Evolutionary conservation across 257 asterid genomes (phyloP).

Genomic region (Coffea canephora): DNA sequence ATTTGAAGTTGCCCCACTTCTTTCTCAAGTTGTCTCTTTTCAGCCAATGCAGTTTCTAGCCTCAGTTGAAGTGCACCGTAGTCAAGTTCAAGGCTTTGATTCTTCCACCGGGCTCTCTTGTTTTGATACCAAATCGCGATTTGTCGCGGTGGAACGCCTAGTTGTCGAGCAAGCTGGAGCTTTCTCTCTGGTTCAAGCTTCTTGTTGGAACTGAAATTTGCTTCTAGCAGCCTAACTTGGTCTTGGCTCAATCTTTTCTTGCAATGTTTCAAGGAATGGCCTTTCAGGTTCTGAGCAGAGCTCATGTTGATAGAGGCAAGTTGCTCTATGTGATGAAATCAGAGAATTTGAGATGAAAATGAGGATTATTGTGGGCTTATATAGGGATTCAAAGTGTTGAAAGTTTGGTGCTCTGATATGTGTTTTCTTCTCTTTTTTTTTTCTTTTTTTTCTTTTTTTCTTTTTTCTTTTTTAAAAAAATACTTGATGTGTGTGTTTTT

Average conservation of each 20-base stretch:
- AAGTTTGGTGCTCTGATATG: constrained; percentile 5
- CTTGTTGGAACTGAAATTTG: constrained; percentile 59
- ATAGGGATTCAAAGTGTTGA: constrained; percentile 18
- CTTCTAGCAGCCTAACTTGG: constrained; percentile 69
- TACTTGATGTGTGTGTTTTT: background rate
- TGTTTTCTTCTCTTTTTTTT: too few relatives aligned
- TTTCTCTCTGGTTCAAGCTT: constrained; percentile 83
- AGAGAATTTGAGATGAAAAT: constrained; percentile 16
- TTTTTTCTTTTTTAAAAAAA: too few relatives aligned
- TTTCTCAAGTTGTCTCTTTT: constrained; percentile 51
- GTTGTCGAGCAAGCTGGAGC: constrained; percentile 64
- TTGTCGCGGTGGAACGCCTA: constrained; percentile 78
- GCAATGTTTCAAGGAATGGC: constrained; percentile 29
- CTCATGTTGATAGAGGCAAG: constrained; percentile 10
- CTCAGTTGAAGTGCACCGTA: constrained; percentile 48
- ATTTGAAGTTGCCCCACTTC: constrained; percentile 47
- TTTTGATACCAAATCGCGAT: constrained; percentile 94
- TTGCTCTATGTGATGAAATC: constrained; percentile 8
- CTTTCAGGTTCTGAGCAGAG: constrained; percentile 28
- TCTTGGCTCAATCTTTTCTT: constrained; percentile 68
- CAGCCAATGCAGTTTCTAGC: constrained; percentile 57
- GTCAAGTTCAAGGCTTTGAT: constrained; percentile 71
- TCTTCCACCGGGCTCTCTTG: constrained; percentile 86
- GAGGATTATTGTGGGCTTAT: constrained; percentile 11
- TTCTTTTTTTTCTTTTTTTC: too few relatives aligned